phyloP scores from a whole-genome alignment of 257 asterid species.

The Linaria vulgaris region DNA sequence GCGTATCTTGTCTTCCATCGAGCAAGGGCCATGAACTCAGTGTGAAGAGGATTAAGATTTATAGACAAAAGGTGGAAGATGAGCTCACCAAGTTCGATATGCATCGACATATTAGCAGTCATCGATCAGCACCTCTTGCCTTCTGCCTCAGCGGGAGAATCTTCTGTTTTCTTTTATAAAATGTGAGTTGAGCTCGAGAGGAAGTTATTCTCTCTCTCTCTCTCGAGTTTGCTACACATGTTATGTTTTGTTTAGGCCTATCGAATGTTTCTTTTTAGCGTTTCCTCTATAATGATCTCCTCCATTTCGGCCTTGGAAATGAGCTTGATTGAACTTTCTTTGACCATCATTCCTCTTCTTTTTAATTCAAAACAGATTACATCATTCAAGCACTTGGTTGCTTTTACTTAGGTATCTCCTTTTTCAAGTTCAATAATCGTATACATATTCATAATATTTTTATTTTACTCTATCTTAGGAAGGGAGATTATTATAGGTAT shows the following conservation, averaged over 20 bases:
- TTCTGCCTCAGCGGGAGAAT: not conserved
- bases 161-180: conserved; percentile 16
- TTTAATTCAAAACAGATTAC: no score
- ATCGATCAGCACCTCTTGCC: conserved; percentile 17
- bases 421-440: no score
- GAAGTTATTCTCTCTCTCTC: no score
- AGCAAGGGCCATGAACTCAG: conserved; percentile 12
- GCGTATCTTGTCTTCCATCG: conserved; percentile 17
- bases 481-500: conserved; percentile 15
- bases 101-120: conserved; percentile 11
- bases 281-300: no score
- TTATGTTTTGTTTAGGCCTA: no score
- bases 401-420: no score
- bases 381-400: no score
- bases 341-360: no score
- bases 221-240: no score
- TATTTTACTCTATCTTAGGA: not conserved
- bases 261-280: no score
- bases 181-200: conserved; percentile 15
- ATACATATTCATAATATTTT: not conserved
- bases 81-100: conserved; percentile 17
- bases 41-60: conserved; percentile 16
- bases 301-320: no score
- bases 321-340: no score
- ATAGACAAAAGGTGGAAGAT: conserved; percentile 13